Percentiles rank a stretch among this genome's conserved stretches.
These are phyloP conservation scores for Colletotrichum chlorophyti DNA, from an alignment of 2,329 filamentous ascomycete genomes.

Conservation along the genomic window DNA sequence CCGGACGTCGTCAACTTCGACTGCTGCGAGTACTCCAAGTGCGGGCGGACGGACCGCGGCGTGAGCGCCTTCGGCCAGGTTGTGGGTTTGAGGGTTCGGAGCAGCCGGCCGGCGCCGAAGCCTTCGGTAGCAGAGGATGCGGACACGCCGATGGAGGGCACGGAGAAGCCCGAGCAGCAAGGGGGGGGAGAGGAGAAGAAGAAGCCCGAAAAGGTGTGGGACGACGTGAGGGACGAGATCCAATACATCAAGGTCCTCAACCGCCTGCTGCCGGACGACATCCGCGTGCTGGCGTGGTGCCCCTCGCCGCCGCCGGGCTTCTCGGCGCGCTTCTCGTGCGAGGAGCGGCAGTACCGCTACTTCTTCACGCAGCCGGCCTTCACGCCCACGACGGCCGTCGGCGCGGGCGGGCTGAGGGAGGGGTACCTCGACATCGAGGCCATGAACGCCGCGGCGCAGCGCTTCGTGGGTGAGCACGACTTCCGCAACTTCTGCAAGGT, in stretches of 20 bases:
- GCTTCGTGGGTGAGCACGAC: constrained; percentile 85
- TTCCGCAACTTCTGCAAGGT: constrained; percentile 98
- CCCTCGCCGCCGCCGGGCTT: constrained; percentile 80
- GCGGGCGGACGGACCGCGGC: constrained; percentile 88
- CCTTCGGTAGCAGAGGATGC: constrained; percentile 32
- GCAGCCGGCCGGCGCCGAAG: constrained; percentile 68
- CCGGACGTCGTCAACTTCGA: constrained; percentile 76
- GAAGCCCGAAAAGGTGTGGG: constrained; percentile 51
- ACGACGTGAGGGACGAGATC: constrained; percentile 81
- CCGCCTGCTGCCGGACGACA: constrained; percentile 85
- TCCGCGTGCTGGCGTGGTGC: constrained; percentile 92
- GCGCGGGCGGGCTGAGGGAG: constrained; percentile 49
- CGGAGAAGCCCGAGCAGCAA: constrained; percentile 39
- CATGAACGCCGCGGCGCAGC: constrained; percentile 83
- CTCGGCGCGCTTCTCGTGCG: constrained; percentile 90
- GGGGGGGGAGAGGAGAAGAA: constrained; percentile 33
- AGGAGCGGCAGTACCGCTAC: constrained; percentile 90
- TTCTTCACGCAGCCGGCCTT: constrained; percentile 97
- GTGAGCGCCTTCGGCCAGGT: constrained; percentile 98
- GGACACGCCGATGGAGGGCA: constrained; percentile 52
- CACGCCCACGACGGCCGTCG: constrained; percentile 65
- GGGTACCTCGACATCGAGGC: constrained; percentile 88
- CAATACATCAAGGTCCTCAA: constrained; percentile 86
- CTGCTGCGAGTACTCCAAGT: constrained; percentile 91
- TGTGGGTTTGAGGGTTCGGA: constrained; percentile 81